Base-by-base conservation (phyloP, 345 rosid species). In the Arabidopsis suecica region DNA sequence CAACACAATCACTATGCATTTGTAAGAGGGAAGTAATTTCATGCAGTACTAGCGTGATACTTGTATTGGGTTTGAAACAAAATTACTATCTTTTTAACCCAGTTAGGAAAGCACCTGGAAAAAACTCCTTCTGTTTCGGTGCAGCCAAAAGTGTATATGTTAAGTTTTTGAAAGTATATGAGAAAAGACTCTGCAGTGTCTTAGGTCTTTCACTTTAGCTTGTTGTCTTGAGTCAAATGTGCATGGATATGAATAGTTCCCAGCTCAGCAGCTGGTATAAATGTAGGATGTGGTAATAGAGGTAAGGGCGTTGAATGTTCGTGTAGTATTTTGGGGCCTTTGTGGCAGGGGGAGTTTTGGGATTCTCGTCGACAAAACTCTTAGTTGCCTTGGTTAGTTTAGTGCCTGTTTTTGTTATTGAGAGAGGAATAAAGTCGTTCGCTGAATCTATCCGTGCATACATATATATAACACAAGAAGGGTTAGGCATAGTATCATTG, bases 81-180 rank as follows among this genome's bases (percentile, higher is more conserved):
- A 49, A 28, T 61, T 13, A 0, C 30, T 50, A 10, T 61, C 16
- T 7, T 23, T 48, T 45, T 23, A 22, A 56, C 36, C 23, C 8
- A 5, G 48, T 47, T 61, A 38, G 22, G 53, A 42, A 16, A 73
- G 57, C 56, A 42, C 40, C 38, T 54, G 56, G 0, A 9, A 45
- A 11, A 8, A 9, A 57, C 12, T 66, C 60, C 55, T 73, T 28
- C 0, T 2, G 16, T 44, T 56, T 5, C 47, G 66, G 18, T 51
- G 14, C 2, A 73, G 23, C 9, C 2, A 11, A 47, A 34, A 22
- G 65, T 44, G 50, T n/a, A 11, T 45, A 25, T 65, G 34, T 65
- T 37, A 37, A 61, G 55, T 30, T 34, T 61, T 22, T 72, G 54
- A 72, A 44, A 3, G 42, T 56, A 22, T 59, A 45, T 44, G 55